Evolutionary conservation across 2,329 filamentous ascomycete species (phyloP).

Genomic region (Zopfia rhizophila): DNA sequence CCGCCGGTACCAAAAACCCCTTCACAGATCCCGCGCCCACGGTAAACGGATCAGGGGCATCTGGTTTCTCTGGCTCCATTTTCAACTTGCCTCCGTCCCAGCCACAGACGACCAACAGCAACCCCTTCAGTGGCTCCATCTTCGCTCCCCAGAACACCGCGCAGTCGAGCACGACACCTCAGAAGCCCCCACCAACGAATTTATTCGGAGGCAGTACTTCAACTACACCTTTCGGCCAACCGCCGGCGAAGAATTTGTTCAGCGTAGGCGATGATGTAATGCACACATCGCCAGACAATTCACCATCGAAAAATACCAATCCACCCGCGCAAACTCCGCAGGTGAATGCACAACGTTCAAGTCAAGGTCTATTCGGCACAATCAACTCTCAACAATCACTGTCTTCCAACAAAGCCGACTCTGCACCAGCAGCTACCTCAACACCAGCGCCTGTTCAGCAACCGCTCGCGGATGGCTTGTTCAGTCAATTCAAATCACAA

Average conservation of each 20-base stretch:
- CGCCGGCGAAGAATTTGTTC: background rate
- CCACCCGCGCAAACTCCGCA: background rate
- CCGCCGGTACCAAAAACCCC: conserved; percentile 29
- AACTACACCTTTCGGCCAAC: conserved; percentile 14
- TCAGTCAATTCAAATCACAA: too few species aligned
- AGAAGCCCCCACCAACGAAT: background rate
- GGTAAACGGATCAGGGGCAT: conserved; percentile 31
- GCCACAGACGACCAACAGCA: conserved; percentile 20
- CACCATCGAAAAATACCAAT: background rate
- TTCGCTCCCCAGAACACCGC: conserved; percentile 12
- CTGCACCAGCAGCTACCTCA: too few species aligned
- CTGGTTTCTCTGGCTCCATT: conserved; percentile 29
- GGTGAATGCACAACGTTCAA: too few species aligned
- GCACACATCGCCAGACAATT: background rate
- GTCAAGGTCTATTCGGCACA: too few species aligned
- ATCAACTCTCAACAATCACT: too few species aligned
- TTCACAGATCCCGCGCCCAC: conserved; percentile 27
- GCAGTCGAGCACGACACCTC: background rate
- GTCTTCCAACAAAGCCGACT: too few species aligned
- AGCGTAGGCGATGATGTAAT: background rate
- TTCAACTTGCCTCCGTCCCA: conserved; percentile 23
- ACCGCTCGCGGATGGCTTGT: too few species aligned
- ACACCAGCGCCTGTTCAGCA: too few species aligned
- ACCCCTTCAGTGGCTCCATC: conserved; percentile 22
- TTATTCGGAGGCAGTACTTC: conserved; percentile 12